These are phyloP conservation scores for Phaeoacremonium minimum DNA, from an alignment of 2,329 filamentous ascomycete species.

Conservation along the genomic window DNA sequence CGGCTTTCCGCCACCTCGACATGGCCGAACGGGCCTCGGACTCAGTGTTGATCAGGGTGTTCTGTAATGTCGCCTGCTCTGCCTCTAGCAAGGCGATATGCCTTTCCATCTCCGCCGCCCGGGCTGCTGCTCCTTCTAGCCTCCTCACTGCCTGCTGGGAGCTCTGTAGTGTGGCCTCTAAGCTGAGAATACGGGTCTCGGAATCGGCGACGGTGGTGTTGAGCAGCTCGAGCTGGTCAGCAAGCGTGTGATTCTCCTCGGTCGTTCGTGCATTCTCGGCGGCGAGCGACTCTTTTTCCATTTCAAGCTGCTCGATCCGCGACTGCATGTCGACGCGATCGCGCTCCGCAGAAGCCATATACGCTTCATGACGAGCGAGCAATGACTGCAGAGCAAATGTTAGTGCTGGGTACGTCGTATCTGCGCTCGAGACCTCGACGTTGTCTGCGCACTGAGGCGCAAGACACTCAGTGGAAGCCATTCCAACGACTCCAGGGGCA, in stretches of 20 bases:
- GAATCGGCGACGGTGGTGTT: slow-evolving; percentile 78
- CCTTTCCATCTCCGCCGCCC: slow-evolving; percentile 74
- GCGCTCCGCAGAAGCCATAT: slow-evolving; percentile 86
- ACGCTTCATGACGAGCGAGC: slow-evolving; percentile 86
- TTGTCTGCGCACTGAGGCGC: too few species aligned
- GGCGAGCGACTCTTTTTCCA: slow-evolving; percentile 70
- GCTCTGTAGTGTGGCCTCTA: slow-evolving; percentile 72
- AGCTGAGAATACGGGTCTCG: slow-evolving; percentile 71
- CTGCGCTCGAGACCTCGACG: too few species aligned
- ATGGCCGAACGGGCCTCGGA: slow-evolving; percentile 76
- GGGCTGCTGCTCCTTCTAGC: slow-evolving; percentile 67
- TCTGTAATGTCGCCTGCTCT: slow-evolving; percentile 72
- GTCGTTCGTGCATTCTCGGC: slow-evolving; percentile 71
- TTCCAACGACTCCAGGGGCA: too few species aligned
- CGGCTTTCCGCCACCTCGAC: slow-evolving; percentile 80
- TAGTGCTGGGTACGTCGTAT: slow-evolving; percentile 49
- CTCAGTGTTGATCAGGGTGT: slow-evolving; percentile 60
- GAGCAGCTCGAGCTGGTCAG: slow-evolving; percentile 79
- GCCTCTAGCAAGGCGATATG: slow-evolving; percentile 76
- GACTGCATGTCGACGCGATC: slow-evolving; percentile 70
- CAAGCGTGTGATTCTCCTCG: slow-evolving; percentile 75
- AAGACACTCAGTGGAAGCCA: too few species aligned
- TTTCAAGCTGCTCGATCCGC: slow-evolving; percentile 73
- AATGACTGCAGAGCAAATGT: slow-evolving; percentile 79
- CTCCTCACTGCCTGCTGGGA: slow-evolving; percentile 75